A percentile compares a stretch with the other conserved stretches of the same genome.
Conservation (phyloP, 805 yeast genomes). For the Blastobotrys americana region DNA sequence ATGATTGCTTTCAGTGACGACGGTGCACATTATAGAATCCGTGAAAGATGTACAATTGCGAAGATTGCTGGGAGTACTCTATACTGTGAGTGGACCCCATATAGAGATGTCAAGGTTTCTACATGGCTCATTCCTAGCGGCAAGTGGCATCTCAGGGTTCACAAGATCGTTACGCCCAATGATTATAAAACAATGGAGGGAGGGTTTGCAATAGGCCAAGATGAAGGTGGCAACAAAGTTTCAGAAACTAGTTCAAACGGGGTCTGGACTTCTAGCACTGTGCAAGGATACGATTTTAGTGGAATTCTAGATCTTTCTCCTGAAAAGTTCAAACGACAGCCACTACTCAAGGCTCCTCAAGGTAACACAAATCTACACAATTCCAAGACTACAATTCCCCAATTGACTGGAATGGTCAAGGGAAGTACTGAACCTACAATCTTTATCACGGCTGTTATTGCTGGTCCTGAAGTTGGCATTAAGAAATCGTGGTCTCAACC, state of each 20-base stretch:
- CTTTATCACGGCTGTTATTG: not conserved
- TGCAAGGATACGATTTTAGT: not conserved
- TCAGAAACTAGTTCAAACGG: not conserved
- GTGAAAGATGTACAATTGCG: constrained; percentile 11
- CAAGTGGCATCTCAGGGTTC: constrained; percentile 20
- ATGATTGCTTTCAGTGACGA: constrained; percentile 21
- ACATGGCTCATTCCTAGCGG: constrained; percentile 21
- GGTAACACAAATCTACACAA: constrained; percentile 1
- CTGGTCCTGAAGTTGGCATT: not conserved
- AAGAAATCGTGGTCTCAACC: not conserved
- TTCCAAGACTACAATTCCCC: not conserved
- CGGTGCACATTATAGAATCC: constrained; percentile 11
- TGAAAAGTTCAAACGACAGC: not conserved
- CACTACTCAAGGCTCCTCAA: not conserved
- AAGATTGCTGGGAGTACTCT: constrained; percentile 6
- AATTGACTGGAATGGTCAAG: constrained; percentile 1
- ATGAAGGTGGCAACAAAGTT: not conserved
- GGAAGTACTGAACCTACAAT: not conserved
- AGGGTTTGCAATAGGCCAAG: constrained; percentile 11
- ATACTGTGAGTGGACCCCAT: constrained; percentile 18
- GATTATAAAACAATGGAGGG: constrained; percentile 14
- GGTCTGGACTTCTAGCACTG: not conserved
- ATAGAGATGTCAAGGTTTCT: constrained; percentile 17
- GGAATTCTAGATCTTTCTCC: constrained; percentile 2
- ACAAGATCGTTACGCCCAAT: constrained; percentile 10